phyloP scores from a whole-genome alignment of 2,329 filamentous ascomycete species.

The Botryotinia convoluta region DNA sequence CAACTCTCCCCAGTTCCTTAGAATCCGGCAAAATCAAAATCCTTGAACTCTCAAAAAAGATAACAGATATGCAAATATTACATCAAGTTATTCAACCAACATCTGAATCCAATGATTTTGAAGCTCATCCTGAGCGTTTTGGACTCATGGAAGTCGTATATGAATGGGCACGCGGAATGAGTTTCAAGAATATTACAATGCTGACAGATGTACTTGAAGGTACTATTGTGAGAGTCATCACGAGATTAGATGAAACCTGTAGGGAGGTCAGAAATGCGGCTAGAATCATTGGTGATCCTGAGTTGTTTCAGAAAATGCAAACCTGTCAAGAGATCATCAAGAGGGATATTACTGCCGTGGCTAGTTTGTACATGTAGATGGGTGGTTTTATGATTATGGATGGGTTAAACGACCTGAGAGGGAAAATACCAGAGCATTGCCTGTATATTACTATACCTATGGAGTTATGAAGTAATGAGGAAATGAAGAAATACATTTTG shows the following conservation, averaged over 20 bases:
- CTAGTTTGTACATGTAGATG: conserved; percentile 82
- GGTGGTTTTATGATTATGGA: not conserved
- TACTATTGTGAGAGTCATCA: conserved; percentile 94
- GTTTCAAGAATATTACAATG: conserved; percentile 95
- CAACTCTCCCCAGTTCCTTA: conserved; percentile 76
- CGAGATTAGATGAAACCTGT: conserved; percentile 90
- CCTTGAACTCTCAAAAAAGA: conserved; percentile 84
- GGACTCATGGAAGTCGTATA: conserved; percentile 97
- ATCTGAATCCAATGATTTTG: conserved; percentile 91
- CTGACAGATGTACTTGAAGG: conserved; percentile 95
- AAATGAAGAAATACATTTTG: not conserved
- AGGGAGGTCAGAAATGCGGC: conserved; percentile 97
- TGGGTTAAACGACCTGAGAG: not conserved
- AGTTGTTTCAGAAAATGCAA: conserved; percentile 94
- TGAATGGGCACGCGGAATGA: conserved; percentile 97
- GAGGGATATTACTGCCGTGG: conserved; percentile 87
- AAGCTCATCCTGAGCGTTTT: conserved; percentile 73
- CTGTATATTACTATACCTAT: not conserved
- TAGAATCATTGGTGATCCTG: conserved; percentile 89
- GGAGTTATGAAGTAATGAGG: not conserved
- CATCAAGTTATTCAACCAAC: conserved; percentile 89
- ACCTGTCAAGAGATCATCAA: conserved; percentile 97
- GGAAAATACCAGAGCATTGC: not conserved
- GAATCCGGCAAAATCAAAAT: conserved; percentile 83
- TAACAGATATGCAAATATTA: conserved; percentile 83